Evolutionary conservation across 1,284 basidiomycete genomes (phyloP), one percentile per base, ranked within the genome.

Genomic region (Schizophyllum amplum): DNA sequence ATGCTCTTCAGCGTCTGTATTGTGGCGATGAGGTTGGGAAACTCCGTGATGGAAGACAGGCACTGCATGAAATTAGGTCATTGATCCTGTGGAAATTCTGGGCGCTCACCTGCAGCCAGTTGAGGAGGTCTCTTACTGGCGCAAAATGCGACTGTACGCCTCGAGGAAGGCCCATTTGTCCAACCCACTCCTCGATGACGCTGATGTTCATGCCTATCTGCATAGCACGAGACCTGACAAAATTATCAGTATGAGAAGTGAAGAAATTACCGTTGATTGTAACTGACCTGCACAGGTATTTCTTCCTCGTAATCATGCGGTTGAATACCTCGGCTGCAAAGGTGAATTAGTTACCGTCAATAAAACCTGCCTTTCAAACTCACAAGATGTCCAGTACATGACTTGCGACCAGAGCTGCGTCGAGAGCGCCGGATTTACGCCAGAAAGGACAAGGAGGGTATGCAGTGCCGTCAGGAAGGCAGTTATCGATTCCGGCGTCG

Each of bases 321-420:
- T 99, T 99, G 75, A 98, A 99, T 26, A 93, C 81, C 74, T 99
- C 96, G 70, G 92, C 87, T 90, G 63, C 57, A 33, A 55, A 60
- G n/a, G 53, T 17, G 50, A 11, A 24, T 27, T 23, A 52, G 53
- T 23, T 27, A 54, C n/a, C n/a, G n/a, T n/a, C n/a, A 53, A 46
- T 3, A 58, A n/a, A 54, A 46, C 33, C 25, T 52, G 25, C 11
- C 64, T 33, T 33, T 13, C 55, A 53, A 49, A 65, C 85, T 69
- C 69, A 90, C 89, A 89, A 24, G 87, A 82, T 52, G 86, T 86
- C 93, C 93, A 96, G 67, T 93, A 96, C 74, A 95, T 86, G 20
- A 97, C 85, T 72, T 99, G 96, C 0, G 94, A 96, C 82, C 95
- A 95, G 50, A 94, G 80, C 69, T 99, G 96, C 15, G 90, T 86